These are phyloP conservation scores for Misopates orontium DNA, from an alignment of 257 asterid genomes.

Conservation along the genomic window DNA sequence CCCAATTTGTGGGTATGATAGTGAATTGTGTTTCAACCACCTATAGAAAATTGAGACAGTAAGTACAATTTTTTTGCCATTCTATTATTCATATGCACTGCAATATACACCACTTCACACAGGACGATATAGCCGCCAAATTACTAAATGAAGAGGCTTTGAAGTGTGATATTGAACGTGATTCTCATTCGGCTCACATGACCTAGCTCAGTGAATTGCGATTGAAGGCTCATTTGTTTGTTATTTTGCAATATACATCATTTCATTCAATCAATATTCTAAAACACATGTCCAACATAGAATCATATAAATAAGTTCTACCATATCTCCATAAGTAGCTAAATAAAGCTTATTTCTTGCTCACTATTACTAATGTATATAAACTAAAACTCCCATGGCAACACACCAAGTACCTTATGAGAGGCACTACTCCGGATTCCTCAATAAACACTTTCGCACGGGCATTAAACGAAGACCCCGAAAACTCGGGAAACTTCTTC, in stretches of 20 bases:
- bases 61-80: constrained; percentile 5
- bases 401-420: constrained; percentile 54
- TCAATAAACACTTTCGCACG: constrained; percentile 62
- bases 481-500: constrained; percentile 65
- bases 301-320: not conserved
- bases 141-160: not conserved
- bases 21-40: constrained; percentile 90
- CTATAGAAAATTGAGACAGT: constrained; percentile 36
- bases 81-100: not conserved
- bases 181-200: not conserved
- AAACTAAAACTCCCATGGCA: not conserved
- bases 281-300: not conserved
- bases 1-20: constrained; percentile 90
- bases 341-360: not conserved
- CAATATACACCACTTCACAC: constrained; percentile 2
- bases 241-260: not conserved
- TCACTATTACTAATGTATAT: not conserved
- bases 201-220: not conserved
- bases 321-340: not conserved
- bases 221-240: not conserved
- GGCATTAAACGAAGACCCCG: constrained; percentile 61
- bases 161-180: not conserved
- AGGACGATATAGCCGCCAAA: no score
- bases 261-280: constrained; percentile 8
- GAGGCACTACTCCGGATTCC: constrained; percentile 70